These are phyloP conservation scores for Xylaria hypoxylon DNA, from an alignment of 2,329 filamentous ascomycete species.

Conservation along the genomic window DNA sequence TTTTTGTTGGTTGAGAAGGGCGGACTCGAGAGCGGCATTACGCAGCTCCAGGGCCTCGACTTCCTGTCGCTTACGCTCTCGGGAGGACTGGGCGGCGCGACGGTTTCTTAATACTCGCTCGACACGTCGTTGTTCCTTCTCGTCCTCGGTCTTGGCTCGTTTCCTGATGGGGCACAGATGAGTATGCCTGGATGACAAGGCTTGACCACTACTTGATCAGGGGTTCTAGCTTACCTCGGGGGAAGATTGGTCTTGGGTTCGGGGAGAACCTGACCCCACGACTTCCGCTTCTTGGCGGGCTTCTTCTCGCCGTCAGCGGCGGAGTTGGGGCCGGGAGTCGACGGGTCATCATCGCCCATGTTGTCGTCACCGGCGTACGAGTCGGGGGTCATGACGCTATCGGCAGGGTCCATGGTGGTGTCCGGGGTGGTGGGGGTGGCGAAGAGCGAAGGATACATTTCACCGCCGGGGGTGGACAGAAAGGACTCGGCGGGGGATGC, in stretches of 20 bases:
- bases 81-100: constrained; percentile 93
- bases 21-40: constrained; percentile 76
- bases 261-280: constrained; percentile 96
- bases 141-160: constrained; percentile 97
- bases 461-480: constrained; percentile 62
- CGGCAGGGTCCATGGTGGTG: constrained; percentile 57
- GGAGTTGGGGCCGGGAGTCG: constrained; percentile 33
- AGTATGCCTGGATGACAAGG: constrained; percentile 1
- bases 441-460: constrained; percentile 64
- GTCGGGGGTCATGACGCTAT: constrained; percentile 62
- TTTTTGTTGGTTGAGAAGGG: constrained; percentile 70
- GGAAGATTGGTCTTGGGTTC: constrained; percentile 97
- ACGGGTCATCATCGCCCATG: neutral
- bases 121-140: constrained; percentile 97
- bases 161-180: constrained; percentile 67
- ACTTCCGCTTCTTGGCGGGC: constrained; percentile 92
- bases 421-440: constrained; percentile 51
- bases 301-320: constrained; percentile 68
- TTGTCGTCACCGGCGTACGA: constrained; percentile 51
- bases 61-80: constrained; percentile 89
- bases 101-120: constrained; percentile 97
- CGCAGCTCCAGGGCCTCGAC: constrained; percentile 86
- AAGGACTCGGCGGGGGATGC: constrained; percentile 66
- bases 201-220: too few species aligned
- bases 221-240: constrained; percentile 72